phyloP scores from a whole-genome alignment of 768 basidiomycete genomes.

The Phlebiopsis flavidoalba region DNA sequence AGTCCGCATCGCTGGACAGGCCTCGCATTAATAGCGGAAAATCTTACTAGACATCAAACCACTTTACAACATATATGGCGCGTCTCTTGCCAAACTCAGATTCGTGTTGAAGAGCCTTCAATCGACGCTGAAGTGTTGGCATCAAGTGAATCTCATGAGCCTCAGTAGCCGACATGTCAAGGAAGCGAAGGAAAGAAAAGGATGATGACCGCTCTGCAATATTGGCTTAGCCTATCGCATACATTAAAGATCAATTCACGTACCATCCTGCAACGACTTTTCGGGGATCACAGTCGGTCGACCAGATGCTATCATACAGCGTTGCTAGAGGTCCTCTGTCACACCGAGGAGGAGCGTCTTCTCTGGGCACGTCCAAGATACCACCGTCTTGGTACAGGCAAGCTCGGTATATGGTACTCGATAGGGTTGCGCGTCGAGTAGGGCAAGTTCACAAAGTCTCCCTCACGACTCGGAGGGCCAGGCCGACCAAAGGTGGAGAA shows the following conservation, averaged over 20 bases:
- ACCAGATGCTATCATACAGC: slow-evolving; percentile 91
- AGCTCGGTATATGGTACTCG: slow-evolving; percentile 64
- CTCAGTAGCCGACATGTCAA: slow-evolving; percentile 59
- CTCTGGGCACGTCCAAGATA: slow-evolving; percentile 57
- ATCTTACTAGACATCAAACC: neutral
- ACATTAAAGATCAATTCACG: slow-evolving; percentile 17
- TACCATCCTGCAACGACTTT: slow-evolving; percentile 64
- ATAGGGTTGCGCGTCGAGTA: slow-evolving; percentile 91
- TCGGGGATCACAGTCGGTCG: slow-evolving; percentile 76
- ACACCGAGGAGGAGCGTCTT: slow-evolving; percentile 41
- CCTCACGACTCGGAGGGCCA: slow-evolving; percentile 79
- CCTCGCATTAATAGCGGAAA: neutral
- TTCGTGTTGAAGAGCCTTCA: slow-evolving; percentile 46
- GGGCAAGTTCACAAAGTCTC: slow-evolving; percentile 74
- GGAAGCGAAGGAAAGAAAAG: slow-evolving; percentile 77
- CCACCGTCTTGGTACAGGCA: slow-evolving; percentile 80
- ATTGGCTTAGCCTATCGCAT: neutral
- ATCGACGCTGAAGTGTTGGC: slow-evolving; percentile 52
- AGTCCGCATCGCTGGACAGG: slow-evolving; percentile 46
- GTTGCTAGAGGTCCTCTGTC: slow-evolving; percentile 55
- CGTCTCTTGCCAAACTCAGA: slow-evolving; percentile 31
- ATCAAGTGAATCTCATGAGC: slow-evolving; percentile 56
- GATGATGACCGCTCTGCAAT: slow-evolving; percentile 39
- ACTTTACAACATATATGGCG: slow-evolving; percentile 41
- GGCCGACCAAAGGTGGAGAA: slow-evolving; percentile 81